These are phyloP conservation scores for Phytopythium oedochilum DNA, from an alignment of 352 stramenopile species.

Conservation along the genomic window DNA sequence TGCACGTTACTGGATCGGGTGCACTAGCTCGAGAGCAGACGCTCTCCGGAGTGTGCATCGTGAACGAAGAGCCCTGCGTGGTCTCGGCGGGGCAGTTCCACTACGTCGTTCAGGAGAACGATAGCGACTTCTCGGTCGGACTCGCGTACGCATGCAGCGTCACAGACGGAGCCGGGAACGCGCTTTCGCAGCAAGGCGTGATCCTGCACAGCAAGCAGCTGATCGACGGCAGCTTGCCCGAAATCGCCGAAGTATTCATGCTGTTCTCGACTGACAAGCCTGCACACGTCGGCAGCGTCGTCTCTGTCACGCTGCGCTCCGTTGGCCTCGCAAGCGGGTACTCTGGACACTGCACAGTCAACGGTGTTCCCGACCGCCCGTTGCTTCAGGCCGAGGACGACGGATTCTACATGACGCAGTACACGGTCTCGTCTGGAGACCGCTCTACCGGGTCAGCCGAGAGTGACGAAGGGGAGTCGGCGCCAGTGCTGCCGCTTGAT, in stretches of 20 bases:
- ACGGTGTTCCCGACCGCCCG: constrained; percentile 31
- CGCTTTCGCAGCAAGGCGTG: constrained; percentile 12
- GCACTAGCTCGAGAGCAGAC: constrained; percentile 5
- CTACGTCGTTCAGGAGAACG: constrained; percentile 38
- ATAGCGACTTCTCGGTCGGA: constrained; percentile 29
- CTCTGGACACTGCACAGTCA: constrained; percentile 44
- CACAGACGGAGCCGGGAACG: constrained; percentile 22
- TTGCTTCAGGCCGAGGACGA: constrained; percentile 44
- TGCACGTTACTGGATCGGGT: constrained; percentile 1
- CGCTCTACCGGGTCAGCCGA: constrained; percentile 8
- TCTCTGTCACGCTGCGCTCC: constrained; percentile 48
- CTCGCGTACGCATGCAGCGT: constrained; percentile 28
- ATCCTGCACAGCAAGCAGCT: constrained; percentile 19
- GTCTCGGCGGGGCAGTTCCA: constrained; percentile 22
- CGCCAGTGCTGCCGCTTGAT: constrained; percentile 25
- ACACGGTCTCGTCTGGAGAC: constrained; percentile 43
- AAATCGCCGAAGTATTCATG: constrained; percentile 47
- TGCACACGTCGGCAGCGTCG: constrained; percentile 43
- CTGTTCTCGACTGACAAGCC: constrained; percentile 59
- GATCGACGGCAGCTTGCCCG: constrained; percentile 31
- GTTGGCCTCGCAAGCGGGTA: constrained; percentile 34
- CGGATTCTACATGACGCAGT: constrained; percentile 65
- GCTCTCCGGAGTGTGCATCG: constrained; percentile 20
- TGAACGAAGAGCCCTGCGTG: constrained; percentile 27
- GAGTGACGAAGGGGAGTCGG: constrained; percentile 14